Percentiles rank a stretch among this genome's conserved stretches.
phyloP scores from a whole-genome alignment of 768 basidiomycete species.

The Cystofilobasidium ferigula region DNA sequence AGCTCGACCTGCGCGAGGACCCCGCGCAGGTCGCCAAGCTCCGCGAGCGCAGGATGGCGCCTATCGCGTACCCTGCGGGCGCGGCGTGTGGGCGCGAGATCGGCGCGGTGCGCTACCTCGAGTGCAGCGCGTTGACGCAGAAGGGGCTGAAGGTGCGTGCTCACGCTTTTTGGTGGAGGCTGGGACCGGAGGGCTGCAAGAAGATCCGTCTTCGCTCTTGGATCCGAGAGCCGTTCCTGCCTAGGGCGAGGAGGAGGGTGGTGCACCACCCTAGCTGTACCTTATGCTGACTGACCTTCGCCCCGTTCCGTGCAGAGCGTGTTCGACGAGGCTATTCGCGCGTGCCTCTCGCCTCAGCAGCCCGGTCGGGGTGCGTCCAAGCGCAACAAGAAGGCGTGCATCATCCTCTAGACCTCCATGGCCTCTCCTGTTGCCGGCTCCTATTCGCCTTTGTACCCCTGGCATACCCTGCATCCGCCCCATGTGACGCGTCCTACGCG shows the following conservation, averaged over 20 bases:
- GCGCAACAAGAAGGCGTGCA: constrained; percentile 20
- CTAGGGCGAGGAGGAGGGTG: too few species aligned
- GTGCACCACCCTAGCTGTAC: neutral
- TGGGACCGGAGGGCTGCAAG: neutral
- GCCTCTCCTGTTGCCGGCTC: too few species aligned
- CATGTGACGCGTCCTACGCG: too few species aligned
- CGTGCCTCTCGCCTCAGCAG: constrained; percentile 48
- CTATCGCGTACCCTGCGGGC: constrained; percentile 84
- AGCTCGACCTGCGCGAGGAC: constrained; percentile 79
- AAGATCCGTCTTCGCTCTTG: too few species aligned
- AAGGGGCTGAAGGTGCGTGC: constrained; percentile 60
- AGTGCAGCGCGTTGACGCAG: constrained; percentile 93
- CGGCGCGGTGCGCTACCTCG: constrained; percentile 87
- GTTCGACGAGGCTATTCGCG: constrained; percentile 96
- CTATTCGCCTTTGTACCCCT: too few species aligned
- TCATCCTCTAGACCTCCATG: constrained; percentile 14
- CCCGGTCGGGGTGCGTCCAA: neutral
- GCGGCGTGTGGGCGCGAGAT: constrained; percentile 86
- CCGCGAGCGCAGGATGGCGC: constrained; percentile 89
- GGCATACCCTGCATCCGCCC: too few species aligned
- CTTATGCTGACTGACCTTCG: neutral
- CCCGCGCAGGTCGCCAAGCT: constrained; percentile 83
- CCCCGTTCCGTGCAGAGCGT: constrained; percentile 67
- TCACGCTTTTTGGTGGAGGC: neutral
- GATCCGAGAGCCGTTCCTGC: too few species aligned